A percentile compares a stretch with the other conserved stretches of the same genome.
phyloP scores from a whole-genome alignment of 108 stramenopile genomes.

The Cyclotella sp. region DNA sequence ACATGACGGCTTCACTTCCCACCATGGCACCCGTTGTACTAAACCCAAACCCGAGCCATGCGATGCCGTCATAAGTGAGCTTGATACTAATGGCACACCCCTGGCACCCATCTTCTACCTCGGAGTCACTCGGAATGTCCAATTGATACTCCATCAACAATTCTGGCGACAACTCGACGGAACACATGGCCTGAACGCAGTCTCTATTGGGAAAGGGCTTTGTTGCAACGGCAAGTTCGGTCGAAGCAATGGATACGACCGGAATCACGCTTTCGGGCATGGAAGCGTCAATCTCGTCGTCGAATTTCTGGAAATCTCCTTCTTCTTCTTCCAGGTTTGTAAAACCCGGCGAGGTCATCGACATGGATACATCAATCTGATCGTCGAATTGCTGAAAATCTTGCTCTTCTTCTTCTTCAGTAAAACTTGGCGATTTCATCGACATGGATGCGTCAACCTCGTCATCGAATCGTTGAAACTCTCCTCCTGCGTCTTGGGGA shows the following conservation, averaged over 20 bases:
- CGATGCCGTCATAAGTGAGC: slow-evolving; percentile 19
- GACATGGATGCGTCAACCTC: no score
- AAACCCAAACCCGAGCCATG: slow-evolving; percentile 59
- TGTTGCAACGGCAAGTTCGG: neutral
- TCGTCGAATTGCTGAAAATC: no score
- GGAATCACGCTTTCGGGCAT: neutral
- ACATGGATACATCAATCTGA: no score
- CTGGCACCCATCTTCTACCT: slow-evolving; percentile 8
- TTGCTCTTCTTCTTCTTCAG: no score
- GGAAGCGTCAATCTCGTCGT: neutral
- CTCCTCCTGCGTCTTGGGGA: no score
- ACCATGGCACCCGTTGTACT: slow-evolving; percentile 52
- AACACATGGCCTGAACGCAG: neutral
- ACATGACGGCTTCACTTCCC: slow-evolving; percentile 61
- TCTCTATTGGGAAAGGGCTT: neutral
- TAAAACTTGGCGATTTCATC: no score
- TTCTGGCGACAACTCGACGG: neutral
- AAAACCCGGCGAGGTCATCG: no score
- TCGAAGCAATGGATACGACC: neutral
- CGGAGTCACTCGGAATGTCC: neutral
- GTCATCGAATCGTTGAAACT: no score
- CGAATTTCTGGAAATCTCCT: no score
- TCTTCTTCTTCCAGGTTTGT: no score
- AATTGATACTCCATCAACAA: slow-evolving; percentile 13
- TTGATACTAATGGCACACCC: slow-evolving; percentile 15